These are phyloP conservation scores for Hortiboletus campestris DNA, from an alignment of 768 basidiomycete genomes.

Conservation along the genomic window DNA sequence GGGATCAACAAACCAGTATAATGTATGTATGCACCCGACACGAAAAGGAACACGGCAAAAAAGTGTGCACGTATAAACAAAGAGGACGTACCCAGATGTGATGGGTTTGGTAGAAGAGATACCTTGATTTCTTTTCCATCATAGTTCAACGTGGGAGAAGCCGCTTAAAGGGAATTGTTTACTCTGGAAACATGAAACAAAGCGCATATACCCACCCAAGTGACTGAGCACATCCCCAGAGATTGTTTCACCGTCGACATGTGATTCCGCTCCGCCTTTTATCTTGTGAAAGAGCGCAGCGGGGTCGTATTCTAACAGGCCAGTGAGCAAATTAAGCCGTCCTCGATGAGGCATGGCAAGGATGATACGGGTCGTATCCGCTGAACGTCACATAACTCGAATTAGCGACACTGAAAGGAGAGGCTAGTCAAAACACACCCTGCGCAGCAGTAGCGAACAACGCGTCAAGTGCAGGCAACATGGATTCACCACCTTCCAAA, in stretches of 20 bases:
- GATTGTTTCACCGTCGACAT: conserved; percentile 58
- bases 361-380: conserved; percentile 68
- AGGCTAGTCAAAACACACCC: conserved; percentile 35
- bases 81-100: conserved; percentile 55
- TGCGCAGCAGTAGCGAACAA: conserved; percentile 67
- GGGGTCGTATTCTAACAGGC: conserved; percentile 65
- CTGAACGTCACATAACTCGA: conserved; percentile 30
- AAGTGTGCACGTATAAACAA: background rate
- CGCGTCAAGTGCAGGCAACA: conserved; percentile 83
- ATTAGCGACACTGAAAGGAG: background rate
- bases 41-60: too few species aligned
- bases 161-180: conserved; percentile 37
- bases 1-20: background rate
- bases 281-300: conserved; percentile 83
- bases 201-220: conserved; percentile 46
- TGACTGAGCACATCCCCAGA: conserved; percentile 90
- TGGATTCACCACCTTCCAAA: conserved; percentile 90
- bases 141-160: conserved; percentile 65
- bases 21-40: background rate
- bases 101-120: conserved; percentile 77
- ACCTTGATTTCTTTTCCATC: conserved; percentile 55
- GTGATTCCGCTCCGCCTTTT: conserved; percentile 68
- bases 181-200: background rate
- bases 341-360: conserved; percentile 89
- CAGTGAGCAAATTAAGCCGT: conserved; percentile 80